These are phyloP conservation scores for Myriosclerotinia duriaeana DNA, from an alignment of 2,329 filamentous ascomycete genomes.

Conservation along the genomic window DNA sequence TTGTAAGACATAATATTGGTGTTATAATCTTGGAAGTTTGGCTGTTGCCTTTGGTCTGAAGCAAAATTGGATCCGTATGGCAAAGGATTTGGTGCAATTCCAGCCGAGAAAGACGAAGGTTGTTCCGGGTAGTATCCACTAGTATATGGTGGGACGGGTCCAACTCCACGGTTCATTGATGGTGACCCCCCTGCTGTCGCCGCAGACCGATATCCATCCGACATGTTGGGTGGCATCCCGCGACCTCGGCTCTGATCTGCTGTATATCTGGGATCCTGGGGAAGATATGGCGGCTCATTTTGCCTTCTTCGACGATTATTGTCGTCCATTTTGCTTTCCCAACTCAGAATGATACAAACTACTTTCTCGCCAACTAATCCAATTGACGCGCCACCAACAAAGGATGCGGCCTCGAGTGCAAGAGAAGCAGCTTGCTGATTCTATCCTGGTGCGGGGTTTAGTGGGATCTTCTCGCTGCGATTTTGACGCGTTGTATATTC, in stretches of 20 bases:
- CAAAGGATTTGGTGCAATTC: constrained; percentile 43
- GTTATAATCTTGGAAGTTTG: constrained; percentile 58
- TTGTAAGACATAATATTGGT: constrained; percentile 80
- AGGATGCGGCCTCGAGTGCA: constrained; percentile 60
- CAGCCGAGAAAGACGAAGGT: constrained; percentile 49
- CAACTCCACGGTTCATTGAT: constrained; percentile 45
- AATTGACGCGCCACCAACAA: constrained; percentile 65
- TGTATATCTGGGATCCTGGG: constrained; percentile 55
- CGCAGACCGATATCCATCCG: constrained; percentile 50
- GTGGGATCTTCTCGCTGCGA: background rate
- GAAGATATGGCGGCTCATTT: constrained; percentile 68
- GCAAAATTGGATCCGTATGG: constrained; percentile 38
- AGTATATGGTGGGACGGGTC: constrained; percentile 53
- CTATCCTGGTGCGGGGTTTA: constrained; percentile 9
- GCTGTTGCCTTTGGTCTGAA: constrained; percentile 57
- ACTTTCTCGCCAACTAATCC: constrained; percentile 57
- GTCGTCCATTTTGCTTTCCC: constrained; percentile 72
- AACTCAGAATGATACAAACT: constrained; percentile 49
- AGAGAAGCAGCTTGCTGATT: constrained; percentile 61
- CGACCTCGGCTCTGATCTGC: constrained; percentile 36
- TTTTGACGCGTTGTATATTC: constrained; percentile 15
- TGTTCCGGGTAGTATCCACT: constrained; percentile 59
- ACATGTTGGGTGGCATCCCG: constrained; percentile 32
- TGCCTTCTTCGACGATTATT: constrained; percentile 71
- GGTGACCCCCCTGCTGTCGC: constrained; percentile 51